A percentile compares a stretch with the other conserved stretches of the same genome.
phyloP scores from a whole-genome alignment of 1,139 yeast genomes.

The Saccharomyces hybrid region DNA sequence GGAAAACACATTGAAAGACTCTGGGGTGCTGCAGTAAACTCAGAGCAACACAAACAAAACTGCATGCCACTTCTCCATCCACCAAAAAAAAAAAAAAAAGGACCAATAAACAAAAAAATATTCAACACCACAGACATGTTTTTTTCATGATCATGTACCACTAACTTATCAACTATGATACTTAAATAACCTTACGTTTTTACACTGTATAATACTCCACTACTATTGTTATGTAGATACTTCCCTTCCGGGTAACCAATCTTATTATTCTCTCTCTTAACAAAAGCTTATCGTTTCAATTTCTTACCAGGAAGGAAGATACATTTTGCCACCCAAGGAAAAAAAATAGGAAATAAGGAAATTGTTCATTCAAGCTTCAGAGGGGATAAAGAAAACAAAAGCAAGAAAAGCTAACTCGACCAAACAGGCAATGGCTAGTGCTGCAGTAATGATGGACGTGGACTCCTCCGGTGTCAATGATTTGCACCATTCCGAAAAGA shows the following conservation, averaged over 20 bases:
- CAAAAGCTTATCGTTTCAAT: not conserved
- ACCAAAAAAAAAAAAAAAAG: not conserved
- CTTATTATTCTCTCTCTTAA: not conserved
- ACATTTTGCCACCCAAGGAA: not conserved
- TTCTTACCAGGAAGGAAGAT: not conserved
- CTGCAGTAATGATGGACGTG: slow-evolving; percentile 1
- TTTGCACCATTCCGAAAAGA: slow-evolving; percentile 15
- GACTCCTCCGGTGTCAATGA: not conserved
- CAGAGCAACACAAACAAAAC: slow-evolving; percentile 7
- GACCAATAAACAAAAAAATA: not conserved
- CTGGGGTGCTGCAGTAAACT: slow-evolving; percentile 54
- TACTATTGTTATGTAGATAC: not conserved
- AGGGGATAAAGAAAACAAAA: not conserved
- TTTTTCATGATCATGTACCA: not conserved
- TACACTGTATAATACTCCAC: not conserved
- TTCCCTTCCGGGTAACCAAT: not conserved
- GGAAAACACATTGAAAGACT: slow-evolving; percentile 76
- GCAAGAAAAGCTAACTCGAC: not conserved
- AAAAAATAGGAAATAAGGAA: not conserved
- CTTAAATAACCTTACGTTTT: not conserved
- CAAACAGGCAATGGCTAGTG: not conserved
- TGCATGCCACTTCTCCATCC: slow-evolving; percentile 13
- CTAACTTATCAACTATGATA: not conserved
- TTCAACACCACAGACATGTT: not conserved
- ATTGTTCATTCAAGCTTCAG: no score